Base-by-base conservation (phyloP, 192 early-diverging fungal species). In the Phycomyces nitens region DNA sequence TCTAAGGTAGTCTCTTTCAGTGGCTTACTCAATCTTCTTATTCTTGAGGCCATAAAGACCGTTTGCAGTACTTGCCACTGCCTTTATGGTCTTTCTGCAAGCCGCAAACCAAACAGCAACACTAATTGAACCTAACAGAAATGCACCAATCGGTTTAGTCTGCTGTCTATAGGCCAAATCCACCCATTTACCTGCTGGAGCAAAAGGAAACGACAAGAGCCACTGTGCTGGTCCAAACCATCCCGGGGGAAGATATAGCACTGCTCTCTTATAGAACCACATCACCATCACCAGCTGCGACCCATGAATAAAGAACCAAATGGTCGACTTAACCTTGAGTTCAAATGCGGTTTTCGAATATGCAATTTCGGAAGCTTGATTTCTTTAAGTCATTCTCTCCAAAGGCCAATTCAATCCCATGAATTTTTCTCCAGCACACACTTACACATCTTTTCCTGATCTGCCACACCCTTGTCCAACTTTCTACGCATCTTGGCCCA, bases 401-500 rank as follows among this genome's bases (percentile, higher is more conserved):
- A n/a, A n/a, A n/a, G n/a, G n/a, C n/a, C n/a, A n/a, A n/a, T n/a
- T n/a, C n/a, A n/a, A n/a, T n/a, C n/a, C n/a, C n/a, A n/a, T n/a
- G n/a, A n/a, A n/a, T n/a, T n/a, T n/a, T n/a, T n/a, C n/a, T n/a
- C n/a, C n/a, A n/a, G n/a, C n/a, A n/a, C n/a, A n/a, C n/a, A n/a
- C 79, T 71, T 80, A 89, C 86, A 77, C 53, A 81, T 55, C 27
- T 76, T 80, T 53, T 94, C 90, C 49, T 88, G 84, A 54, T 86
- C 84, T n/a, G 82, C 80, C 12, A 88, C 81, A 44, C 77, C 69
- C 27, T 84, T 82, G 69, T 95, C 94, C 58, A 92, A 79, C 62
- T 84, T 82, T 66, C 94, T 84, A 42, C 89, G 84, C 67, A 93
- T 66, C 77, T 92, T 93, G 43, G 94, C 94, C 94, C 94, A 95